Base-by-base conservation (phyloP, 1,284 basidiomycete species). In the Lentinula novae-zelandiae region DNA sequence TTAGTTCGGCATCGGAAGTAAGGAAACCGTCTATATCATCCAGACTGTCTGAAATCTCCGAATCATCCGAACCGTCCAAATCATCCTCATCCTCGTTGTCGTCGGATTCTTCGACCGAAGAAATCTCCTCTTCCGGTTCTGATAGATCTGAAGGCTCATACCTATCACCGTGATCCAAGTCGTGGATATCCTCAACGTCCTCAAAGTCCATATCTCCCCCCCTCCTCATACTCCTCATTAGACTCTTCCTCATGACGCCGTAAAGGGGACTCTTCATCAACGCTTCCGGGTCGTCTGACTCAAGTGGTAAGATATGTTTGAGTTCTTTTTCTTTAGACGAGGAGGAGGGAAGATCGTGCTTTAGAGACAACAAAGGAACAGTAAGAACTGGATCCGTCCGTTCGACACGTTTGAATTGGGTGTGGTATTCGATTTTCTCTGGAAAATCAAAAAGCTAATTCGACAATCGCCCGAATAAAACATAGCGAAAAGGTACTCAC, bases 391-490 rank as follows among this genome's bases (percentile, higher is more conserved):
- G 84, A 66, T 96, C 93, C 40, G 93, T 84, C 8, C 93, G 86
- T 0, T 86, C 87, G n/a, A 91, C 80, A 44, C 86, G 81, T 66
- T 83, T 79, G 74, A 87, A 83, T 53, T 85, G 79, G 15, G 88
- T 86, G 69, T 84, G 89, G 70, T 95, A 95, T 60, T 93, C 90
- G 3, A 90, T 82, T 66, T 85, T 87, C 70, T 95, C 93, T 93
- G 66, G 5, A n/a, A 8, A 34, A 4, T 31, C 8, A 36, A 3
- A 51, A 62, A 52, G 7, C 8, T 20, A 20, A 20, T 20, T 3
- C 31, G 44, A 31, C 53, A 39, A 60, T 42, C 53, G 27, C 57
- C 44, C 57, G 58, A 34, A 39, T 39, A 44, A 52, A 36, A 34
- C 22, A 39, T 38, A 42, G 33, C 15, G 50, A 59, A 31, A n/a